Conservation (phyloP, 495 filamentous ascomycete species). For the Letharia columbiana region DNA sequence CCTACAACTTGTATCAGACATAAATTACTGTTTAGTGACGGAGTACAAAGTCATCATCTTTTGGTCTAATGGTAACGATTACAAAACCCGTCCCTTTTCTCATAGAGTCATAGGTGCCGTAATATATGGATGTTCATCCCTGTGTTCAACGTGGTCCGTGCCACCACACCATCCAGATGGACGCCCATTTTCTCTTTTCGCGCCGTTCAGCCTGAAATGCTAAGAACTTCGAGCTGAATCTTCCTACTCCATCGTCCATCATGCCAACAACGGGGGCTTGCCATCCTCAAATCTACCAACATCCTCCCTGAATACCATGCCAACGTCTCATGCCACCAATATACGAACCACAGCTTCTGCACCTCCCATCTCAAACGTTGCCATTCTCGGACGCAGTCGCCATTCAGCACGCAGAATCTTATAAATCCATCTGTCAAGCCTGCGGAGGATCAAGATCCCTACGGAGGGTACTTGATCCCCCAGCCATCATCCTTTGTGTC, state of each 20-base stretch:
- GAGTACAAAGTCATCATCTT: too few relatives aligned
- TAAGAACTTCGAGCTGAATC: not conserved
- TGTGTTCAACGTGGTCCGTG: not conserved
- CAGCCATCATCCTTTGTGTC: not conserved
- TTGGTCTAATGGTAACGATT: too few relatives aligned
- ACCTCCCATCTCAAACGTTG: not conserved
- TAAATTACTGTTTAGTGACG: too few relatives aligned
- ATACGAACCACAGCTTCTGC: not conserved
- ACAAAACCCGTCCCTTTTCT: too few relatives aligned
- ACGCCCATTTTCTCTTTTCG: not conserved
- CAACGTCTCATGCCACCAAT: not conserved
- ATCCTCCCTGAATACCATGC: not conserved
- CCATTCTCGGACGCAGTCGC: not conserved
- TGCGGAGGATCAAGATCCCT: not conserved
- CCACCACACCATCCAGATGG: not conserved
- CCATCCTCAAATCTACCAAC: not conserved
- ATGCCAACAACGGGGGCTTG: not conserved
- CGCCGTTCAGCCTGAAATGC: not conserved
- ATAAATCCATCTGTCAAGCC: not conserved
- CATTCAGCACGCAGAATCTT: not conserved
- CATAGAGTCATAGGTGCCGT: too few relatives aligned
- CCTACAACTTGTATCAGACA: too few relatives aligned
- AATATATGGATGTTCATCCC: not conserved
- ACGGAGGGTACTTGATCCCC: not conserved
- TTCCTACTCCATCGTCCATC: not conserved